Conservation (phyloP, 176 grass and related monocot genomes). For the Hyparrhenia diplandra region DNA sequence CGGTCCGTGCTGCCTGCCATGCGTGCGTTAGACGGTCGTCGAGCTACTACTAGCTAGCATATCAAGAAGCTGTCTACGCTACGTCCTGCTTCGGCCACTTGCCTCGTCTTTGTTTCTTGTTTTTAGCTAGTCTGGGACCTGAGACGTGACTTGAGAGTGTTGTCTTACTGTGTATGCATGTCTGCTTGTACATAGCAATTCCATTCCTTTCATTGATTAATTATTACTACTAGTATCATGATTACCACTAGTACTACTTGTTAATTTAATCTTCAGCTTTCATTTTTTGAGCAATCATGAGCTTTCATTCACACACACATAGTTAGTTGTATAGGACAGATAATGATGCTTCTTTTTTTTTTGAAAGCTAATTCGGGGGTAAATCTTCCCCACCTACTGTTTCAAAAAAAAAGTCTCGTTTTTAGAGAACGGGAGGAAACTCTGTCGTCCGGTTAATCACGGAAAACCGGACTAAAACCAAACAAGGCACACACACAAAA, state of each 20-base stretch:
- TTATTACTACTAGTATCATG: neutral
- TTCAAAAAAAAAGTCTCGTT: too few species aligned
- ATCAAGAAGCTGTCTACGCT: neutral
- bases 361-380: too few species aligned
- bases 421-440: too few species aligned
- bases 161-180: neutral
- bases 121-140: neutral
- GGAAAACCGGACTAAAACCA: too few species aligned
- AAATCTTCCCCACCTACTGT: too few species aligned
- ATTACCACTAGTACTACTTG: neutral
- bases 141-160: neutral
- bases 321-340: neutral
- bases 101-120: neutral
- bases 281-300: too few species aligned
- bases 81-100: neutral
- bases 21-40: neutral
- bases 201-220: constrained; percentile 4
- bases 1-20: neutral
- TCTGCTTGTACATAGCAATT: constrained; percentile 13
- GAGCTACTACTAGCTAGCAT: neutral
- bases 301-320: too few species aligned
- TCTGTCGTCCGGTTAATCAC: too few species aligned
- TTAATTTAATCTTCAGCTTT: neutral
- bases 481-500: too few species aligned
- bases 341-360: too few species aligned